Evolutionary conservation across 148 eudicot species (phyloP).

Genomic region (Bassia scoparia): DNA sequence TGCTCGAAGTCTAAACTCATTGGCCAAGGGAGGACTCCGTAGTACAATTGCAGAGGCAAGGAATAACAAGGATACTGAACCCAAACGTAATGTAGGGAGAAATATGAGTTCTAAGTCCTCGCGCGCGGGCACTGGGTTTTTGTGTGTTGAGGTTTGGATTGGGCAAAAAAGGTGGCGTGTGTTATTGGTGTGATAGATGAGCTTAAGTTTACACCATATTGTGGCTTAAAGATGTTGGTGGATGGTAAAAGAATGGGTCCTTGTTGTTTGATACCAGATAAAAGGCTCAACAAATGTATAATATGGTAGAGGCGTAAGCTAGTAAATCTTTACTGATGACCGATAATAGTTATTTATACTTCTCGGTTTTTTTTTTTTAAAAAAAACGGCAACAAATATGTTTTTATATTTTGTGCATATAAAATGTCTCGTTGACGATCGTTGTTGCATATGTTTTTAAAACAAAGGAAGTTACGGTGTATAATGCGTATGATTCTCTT

Average conservation of each 20-base stretch:
- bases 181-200: too few relatives aligned
- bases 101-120: not conserved
- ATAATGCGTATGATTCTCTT: too few relatives aligned
- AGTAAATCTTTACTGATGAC: too few relatives aligned
- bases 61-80: not conserved
- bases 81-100: not conserved
- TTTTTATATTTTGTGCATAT: too few relatives aligned
- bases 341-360: too few relatives aligned
- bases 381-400: too few relatives aligned
- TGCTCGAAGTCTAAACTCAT: not conserved
- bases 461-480: too few relatives aligned
- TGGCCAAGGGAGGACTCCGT: not conserved
- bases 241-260: conserved; percentile 12
- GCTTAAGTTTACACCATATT: not conserved
- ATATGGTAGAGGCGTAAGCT: too few relatives aligned
- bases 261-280: not conserved
- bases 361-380: too few relatives aligned
- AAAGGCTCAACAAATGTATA: not conserved
- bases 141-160: not conserved
- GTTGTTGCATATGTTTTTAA: too few relatives aligned
- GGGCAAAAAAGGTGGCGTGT: not conserved
- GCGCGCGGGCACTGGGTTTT: too few relatives aligned
- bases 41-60: conserved; percentile 7
- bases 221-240: conserved; percentile 14
- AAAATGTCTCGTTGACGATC: too few relatives aligned